Base-by-base conservation (phyloP, 2,329 filamentous ascomycete species). In the Ceratocystis colombiana region DNA sequence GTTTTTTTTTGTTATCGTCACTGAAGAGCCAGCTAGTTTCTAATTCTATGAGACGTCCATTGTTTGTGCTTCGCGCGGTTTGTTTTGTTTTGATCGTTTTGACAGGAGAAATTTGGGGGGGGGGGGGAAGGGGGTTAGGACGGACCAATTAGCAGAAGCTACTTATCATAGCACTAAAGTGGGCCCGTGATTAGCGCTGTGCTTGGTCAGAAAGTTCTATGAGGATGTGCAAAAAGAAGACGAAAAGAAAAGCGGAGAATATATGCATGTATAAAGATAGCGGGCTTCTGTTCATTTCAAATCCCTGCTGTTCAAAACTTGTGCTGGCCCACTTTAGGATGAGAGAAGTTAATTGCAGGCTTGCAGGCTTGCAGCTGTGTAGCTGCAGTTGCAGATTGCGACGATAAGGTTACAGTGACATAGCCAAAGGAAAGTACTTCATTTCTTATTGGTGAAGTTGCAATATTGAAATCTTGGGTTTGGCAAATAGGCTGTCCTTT, bases 151-250 rank as follows among this genome's bases (percentile, higher is more conserved):
- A 57, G 28, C 28, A 57, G 5, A 57, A 12, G 50, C 25, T 15
- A 15, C 20, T 15, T 55, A 55, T 55, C 12, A 57, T 3, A 57
- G 28, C 25, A 15, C 17, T n/a, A 30, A 30, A 17, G 28, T 33
- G 28, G 53, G 28, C 4, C 22, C 7, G 8, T 17, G 15, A 28
- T 33, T 57, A 57, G 53, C 25, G 53, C 17, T 33, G 22, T 17
- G 5, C 28, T 17, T 15, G 12, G 53, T n/a, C 30, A 30, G n/a
- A 57, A 33, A 30, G 30, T 57, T 57, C 53, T 30, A 57, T 33
- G 53, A 57, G 53, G 53, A 57, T 57, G 53, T 57, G 25, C 53
- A 57, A 12, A n/a, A n/a, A 25, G 30, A 57, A 57, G 53, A 28
- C 2, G 17, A 17, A 57, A 57, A 57, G 50, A 57, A 57, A 30